Percentiles rank a stretch among this genome's conserved stretches.
These are phyloP conservation scores for Leccinum barrowsii DNA, from an alignment of 768 basidiomycete species.

Conservation along the genomic window DNA sequence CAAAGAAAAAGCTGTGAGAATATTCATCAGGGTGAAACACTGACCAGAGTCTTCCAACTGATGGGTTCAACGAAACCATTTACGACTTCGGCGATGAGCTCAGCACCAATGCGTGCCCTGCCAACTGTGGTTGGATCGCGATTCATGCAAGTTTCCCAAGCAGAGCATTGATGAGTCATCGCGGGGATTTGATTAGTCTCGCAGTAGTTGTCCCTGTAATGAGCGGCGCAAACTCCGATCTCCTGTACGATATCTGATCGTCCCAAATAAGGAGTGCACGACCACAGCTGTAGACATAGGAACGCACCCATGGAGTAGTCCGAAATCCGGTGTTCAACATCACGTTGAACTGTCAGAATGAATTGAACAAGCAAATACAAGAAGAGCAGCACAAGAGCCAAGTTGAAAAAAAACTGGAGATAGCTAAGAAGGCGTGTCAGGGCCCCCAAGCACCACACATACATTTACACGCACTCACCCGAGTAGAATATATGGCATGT, in stretches of 20 bases:
- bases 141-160: conserved; percentile 95
- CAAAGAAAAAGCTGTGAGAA: conserved; percentile 9
- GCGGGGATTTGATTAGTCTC: conserved; percentile 74
- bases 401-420: conserved; percentile 92
- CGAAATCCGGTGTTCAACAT: conserved; percentile 82
- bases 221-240: conserved; percentile 79
- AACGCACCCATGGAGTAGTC: conserved; percentile 82
- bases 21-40: conserved; percentile 27
- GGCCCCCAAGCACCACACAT: conserved; percentile 11
- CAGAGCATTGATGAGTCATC: conserved; percentile 80
- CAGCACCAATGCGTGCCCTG: conserved; percentile 86
- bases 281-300: conserved; percentile 9
- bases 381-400: conserved; percentile 76
- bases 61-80: conserved; percentile 97
- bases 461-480: conserved; percentile 52
- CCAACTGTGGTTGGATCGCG: conserved; percentile 88
- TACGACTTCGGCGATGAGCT: conserved; percentile 93
- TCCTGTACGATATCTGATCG: conserved; percentile 83
- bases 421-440: conserved; percentile 50
- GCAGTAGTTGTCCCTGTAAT: conserved; percentile 83
- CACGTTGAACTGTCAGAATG: conserved; percentile 84
- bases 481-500: conserved; percentile 77
- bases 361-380: conserved; percentile 84
- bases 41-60: conserved; percentile 93
- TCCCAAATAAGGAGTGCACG: conserved; percentile 19